Evolutionary conservation across 73 alveolate genomes (phyloP).

Genomic region (Paramecium sonneborni): DNA sequence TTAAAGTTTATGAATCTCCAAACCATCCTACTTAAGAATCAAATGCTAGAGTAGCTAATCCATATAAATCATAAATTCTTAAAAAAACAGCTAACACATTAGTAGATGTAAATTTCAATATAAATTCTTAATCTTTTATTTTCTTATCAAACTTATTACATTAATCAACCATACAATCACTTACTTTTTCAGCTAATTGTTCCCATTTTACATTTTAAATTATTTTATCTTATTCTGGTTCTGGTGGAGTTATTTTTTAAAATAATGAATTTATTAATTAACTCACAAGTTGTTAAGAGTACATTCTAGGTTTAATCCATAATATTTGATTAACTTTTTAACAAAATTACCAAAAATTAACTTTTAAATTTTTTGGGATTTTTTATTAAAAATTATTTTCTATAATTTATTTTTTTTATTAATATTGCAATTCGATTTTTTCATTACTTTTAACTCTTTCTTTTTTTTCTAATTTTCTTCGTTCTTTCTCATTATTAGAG

Average conservation of each 20-base stretch:
- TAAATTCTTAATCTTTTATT: not conserved
- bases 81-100: not conserved
- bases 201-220: not conserved
- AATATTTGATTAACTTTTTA: not conserved
- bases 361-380: not conserved
- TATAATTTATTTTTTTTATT: not conserved
- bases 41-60: constrained; percentile 6
- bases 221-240: not conserved
- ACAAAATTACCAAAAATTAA: not conserved
- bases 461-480: not conserved
- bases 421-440: not conserved
- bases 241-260: not conserved
- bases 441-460: not conserved
- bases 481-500: not conserved
- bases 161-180: not conserved
- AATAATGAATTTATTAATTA: not conserved
- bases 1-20: not conserved
- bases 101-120: not conserved
- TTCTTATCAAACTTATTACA: not conserved
- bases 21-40: constrained; percentile 42
- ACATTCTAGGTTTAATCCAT: not conserved
- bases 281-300: not conserved
- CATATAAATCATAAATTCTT: not conserved
- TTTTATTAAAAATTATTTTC: not conserved
- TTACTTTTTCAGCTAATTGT: not conserved